These are phyloP conservation scores for Camellia lanceoleosa DNA, from an alignment of 148 eudicot genomes.

Conservation along the genomic window DNA sequence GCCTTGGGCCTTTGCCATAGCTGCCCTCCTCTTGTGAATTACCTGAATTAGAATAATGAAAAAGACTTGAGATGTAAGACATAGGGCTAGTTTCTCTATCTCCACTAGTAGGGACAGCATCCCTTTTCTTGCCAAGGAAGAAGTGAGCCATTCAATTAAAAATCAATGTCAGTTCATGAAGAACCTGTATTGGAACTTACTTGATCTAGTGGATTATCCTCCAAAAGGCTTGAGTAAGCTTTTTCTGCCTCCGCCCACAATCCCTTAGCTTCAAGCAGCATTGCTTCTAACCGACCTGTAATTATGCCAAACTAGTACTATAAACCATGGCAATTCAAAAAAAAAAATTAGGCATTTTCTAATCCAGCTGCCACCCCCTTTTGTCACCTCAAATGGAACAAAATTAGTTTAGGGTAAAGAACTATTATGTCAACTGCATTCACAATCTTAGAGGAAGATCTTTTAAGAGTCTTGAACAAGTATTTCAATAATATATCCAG, in stretches of 20 bases:
- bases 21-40: constrained; percentile 75
- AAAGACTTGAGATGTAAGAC: constrained; percentile 4
- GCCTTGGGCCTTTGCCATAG: constrained; percentile 92
- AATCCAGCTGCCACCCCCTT: background rate
- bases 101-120: background rate
- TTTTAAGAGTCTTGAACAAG: background rate
- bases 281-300: constrained; percentile 81
- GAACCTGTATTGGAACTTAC: constrained; percentile 30
- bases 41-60: constrained; percentile 39
- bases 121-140: constrained; percentile 7
- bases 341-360: background rate
- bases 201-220: constrained; percentile 82
- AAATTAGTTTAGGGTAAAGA: background rate
- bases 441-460: background rate
- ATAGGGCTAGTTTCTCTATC: background rate
- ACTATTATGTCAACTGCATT: background rate
- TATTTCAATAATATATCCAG: background rate
- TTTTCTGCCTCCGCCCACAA: constrained; percentile 86
- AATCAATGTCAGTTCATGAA: background rate
- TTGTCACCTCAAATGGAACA: background rate
- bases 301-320: background rate
- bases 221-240: constrained; percentile 83
- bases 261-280: constrained; percentile 93
- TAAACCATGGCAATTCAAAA: background rate
- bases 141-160: constrained; percentile 1